Base-by-base conservation (phyloP, 495 filamentous ascomycete genomes). In the Geopyxis carbonaria region DNA sequence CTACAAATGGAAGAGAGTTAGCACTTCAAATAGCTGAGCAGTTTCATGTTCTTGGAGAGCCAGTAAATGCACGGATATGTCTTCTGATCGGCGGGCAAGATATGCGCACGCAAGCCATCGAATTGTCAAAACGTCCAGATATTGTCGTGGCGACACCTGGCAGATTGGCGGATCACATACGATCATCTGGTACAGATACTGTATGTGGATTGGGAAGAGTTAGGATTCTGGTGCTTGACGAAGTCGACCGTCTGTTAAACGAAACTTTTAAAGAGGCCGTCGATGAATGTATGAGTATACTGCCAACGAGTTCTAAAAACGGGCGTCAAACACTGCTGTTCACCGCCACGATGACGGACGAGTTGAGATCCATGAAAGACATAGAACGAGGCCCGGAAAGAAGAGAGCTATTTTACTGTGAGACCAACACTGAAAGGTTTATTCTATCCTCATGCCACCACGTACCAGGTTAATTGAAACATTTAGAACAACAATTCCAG, bases 21-120 rank as follows among this genome's bases (percentile, higher is more conserved):
- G 89, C 91, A 9, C 68, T 95, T 14, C 89, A 99, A 52, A 94
- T 95, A 37, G 83, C 74, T 51, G 89, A 99, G 59, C 89, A 99
- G 57, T 72, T 94, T 61, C 80, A 80, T 47, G 87, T 87, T 14
- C 81, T 99, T 42, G 82, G 80, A 0, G 72, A 82, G 0, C 77
- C 82, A 0, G 80, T 92, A 51, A 74, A 71, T 34, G 70, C 95
- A 38, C 93, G 93, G 57, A 70, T 78, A 9, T 63, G 82, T 45
- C 70, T 99, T 20, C 68, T 99, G 30, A 93, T 81, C 11, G 89
- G 89, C 28, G 89, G 89, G 28, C 72, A 75, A 11, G 91, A 95
- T 58, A 92, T 93, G 86, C 73, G 84, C 20, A 59, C 71, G 11
- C 89, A 97, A 61, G 91, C 89, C 18, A 70, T 91, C 37, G 75